phyloP scores from a whole-genome alignment of 2,329 filamentous ascomycete species.

The Elsinoe batatas region DNA sequence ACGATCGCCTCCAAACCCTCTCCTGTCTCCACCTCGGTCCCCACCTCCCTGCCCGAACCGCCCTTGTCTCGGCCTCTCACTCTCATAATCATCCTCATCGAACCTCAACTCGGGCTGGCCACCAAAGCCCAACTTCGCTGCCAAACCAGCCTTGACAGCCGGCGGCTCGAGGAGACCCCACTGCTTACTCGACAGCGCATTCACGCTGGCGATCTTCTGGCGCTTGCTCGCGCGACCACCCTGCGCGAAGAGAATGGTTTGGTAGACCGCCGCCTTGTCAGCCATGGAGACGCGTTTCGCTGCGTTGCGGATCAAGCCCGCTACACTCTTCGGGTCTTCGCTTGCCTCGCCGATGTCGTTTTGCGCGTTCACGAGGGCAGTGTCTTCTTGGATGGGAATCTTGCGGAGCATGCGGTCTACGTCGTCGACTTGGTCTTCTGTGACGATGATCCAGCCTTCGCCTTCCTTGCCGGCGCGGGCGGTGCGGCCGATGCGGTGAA shows the following conservation, averaged over 20 bases:
- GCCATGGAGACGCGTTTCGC: slow-evolving; percentile 34
- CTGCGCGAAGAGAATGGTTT: slow-evolving; percentile 39
- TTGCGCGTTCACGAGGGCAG: slow-evolving; percentile 41
- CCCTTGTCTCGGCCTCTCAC: slow-evolving; percentile 13
- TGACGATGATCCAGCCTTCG: slow-evolving; percentile 58
- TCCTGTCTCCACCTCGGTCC: slow-evolving; percentile 1
- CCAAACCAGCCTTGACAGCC: slow-evolving; percentile 23
- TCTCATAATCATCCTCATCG: slow-evolving; percentile 15
- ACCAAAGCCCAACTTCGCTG: slow-evolving; percentile 22
- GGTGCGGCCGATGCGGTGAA: slow-evolving; percentile 44
- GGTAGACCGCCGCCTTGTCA: slow-evolving; percentile 44
- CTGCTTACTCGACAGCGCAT: slow-evolving; percentile 42
- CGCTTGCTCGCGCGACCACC: slow-evolving; percentile 21
- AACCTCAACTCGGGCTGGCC: slow-evolving; percentile 25
- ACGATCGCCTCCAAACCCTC: slow-evolving; percentile 10
- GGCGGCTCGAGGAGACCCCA: slow-evolving; percentile 47
- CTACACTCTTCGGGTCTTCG: slow-evolving; percentile 33
- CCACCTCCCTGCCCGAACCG: slow-evolving; percentile 7
- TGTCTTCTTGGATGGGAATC: slow-evolving; percentile 51
- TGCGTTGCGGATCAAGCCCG: slow-evolving; percentile 32
- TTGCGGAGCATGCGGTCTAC: slow-evolving; percentile 45
- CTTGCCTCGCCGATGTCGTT: slow-evolving; percentile 32
- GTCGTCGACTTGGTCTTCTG: slow-evolving; percentile 42
- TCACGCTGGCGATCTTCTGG: slow-evolving; percentile 41
- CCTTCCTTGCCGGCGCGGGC: slow-evolving; percentile 62